Evolutionary conservation across 1,284 basidiomycete species (phyloP).

Genomic region (Pseudozyma thailandica): DNA sequence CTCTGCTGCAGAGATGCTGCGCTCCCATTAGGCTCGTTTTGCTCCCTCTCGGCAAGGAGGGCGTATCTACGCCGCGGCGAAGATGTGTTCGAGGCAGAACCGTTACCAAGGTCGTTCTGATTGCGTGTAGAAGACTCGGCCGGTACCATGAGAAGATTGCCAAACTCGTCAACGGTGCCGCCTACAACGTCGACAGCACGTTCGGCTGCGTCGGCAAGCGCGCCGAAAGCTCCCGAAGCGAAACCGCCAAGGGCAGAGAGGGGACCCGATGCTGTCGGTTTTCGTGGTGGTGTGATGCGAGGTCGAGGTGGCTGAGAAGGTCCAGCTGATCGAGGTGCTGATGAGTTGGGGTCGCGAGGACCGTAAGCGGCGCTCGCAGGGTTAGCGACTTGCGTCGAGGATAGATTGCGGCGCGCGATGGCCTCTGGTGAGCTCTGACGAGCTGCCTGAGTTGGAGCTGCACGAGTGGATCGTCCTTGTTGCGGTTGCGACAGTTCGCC

Average conservation of each 20-base stretch:
- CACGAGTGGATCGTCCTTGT: not conserved
- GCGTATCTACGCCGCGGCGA: slow-evolving; percentile 33
- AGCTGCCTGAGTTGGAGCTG: not conserved
- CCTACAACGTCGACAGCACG: slow-evolving; percentile 48
- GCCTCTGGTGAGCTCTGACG: slow-evolving; percentile 2
- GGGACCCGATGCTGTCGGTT: slow-evolving; percentile 30
- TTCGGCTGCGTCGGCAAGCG: slow-evolving; percentile 43
- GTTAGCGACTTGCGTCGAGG: slow-evolving; percentile 1
- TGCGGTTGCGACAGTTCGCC: not conserved
- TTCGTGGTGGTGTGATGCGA: slow-evolving; percentile 33
- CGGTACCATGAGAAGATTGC: slow-evolving; percentile 41
- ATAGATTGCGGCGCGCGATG: not conserved
- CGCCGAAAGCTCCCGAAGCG: slow-evolving; percentile 42
- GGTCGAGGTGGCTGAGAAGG: slow-evolving; percentile 9
- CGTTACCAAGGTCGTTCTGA: not conserved
- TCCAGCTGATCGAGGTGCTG: slow-evolving; percentile 8
- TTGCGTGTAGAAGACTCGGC: slow-evolving; percentile 21
- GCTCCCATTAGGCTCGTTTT: not conserved
- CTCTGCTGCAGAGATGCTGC: not conserved
- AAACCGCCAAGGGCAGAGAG: slow-evolving; percentile 46
- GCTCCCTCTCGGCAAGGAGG: slow-evolving; percentile 22
- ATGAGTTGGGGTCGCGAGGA: slow-evolving; percentile 1
- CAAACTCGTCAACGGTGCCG: slow-evolving; percentile 48
- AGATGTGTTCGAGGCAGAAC: slow-evolving; percentile 5
- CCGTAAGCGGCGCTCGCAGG: not conserved